phyloP scores from a whole-genome alignment of 2,329 filamentous ascomycete species.

The Aspergillus fumigatiaffinis region DNA sequence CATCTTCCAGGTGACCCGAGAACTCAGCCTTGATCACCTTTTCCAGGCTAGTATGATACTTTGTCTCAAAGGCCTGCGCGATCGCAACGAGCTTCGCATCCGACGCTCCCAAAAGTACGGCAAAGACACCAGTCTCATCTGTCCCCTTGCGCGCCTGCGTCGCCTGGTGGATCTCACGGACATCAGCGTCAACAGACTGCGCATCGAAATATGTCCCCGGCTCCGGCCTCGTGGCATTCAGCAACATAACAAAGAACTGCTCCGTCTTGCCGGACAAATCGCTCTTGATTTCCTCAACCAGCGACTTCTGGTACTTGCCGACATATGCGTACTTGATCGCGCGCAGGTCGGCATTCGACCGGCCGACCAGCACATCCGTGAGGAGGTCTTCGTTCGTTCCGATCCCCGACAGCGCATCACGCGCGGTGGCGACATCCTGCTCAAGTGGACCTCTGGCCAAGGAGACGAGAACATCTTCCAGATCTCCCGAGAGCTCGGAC shows the following conservation, averaged over 20 bases:
- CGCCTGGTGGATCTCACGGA: slow-evolving; percentile 68
- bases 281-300: slow-evolving; percentile 64
- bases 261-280: slow-evolving; percentile 79
- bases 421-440: slow-evolving; percentile 64
- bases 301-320: slow-evolving; percentile 57
- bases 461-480: slow-evolving; percentile 65
- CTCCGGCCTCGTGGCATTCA: slow-evolving; percentile 65
- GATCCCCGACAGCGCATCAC: slow-evolving; percentile 50
- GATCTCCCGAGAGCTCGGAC: slow-evolving; percentile 68
- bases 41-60: slow-evolving; percentile 55
- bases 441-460: slow-evolving; percentile 70
- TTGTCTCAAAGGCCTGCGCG: slow-evolving; percentile 63
- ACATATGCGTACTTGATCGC: slow-evolving; percentile 74
- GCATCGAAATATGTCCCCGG: slow-evolving; percentile 67
- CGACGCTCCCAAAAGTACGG: slow-evolving; percentile 65
- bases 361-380: slow-evolving; percentile 71
- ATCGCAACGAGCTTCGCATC: slow-evolving; percentile 77
- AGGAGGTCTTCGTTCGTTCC: slow-evolving; percentile 76
- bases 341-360: slow-evolving; percentile 73
- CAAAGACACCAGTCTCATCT: slow-evolving; percentile 72
- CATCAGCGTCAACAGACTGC: slow-evolving; percentile 67
- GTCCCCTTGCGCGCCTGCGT: slow-evolving; percentile 68
- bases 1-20: slow-evolving; percentile 77
- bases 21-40: slow-evolving; percentile 54
- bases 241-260: slow-evolving; percentile 74